A percentile compares a stretch with the other conserved stretches of the same genome.
These are phyloP conservation scores for Puccinia polysora DNA, from an alignment of 1,284 basidiomycete genomes.

Conservation along the genomic window DNA sequence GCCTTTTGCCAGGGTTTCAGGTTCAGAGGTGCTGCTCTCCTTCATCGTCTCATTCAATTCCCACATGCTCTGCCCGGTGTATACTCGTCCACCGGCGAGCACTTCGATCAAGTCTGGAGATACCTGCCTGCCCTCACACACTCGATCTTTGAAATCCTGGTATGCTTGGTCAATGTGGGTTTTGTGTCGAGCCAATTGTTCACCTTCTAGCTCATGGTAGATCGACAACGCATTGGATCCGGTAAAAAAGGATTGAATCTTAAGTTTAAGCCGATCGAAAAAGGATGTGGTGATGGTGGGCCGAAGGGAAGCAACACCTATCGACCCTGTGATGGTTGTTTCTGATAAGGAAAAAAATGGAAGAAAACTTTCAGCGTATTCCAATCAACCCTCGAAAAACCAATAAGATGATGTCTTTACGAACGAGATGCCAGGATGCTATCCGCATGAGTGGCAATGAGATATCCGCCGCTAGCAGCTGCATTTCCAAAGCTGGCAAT, in stretches of 20 bases:
- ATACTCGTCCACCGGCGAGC: conserved; percentile 55
- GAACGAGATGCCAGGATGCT: conserved; percentile 50
- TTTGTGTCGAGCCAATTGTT: conserved; percentile 51
- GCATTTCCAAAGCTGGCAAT: conserved; percentile 55
- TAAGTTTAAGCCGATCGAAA: conserved; percentile 54
- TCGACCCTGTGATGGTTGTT: conserved; percentile 55
- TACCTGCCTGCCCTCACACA: conserved; percentile 53
- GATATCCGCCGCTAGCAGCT: conserved; percentile 54
- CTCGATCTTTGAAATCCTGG: conserved; percentile 50
- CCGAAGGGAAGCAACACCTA: conserved; percentile 54
- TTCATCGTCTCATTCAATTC: conserved; percentile 48
- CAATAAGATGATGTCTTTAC: conserved; percentile 39
- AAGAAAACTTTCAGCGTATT: not conserved
- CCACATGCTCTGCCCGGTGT: conserved; percentile 54
- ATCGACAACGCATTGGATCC: conserved; percentile 52
- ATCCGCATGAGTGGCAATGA: conserved; percentile 51
- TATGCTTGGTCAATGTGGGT: conserved; percentile 54
- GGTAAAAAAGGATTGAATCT: conserved; percentile 54
- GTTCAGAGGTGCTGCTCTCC: not conserved
- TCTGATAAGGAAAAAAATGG: conserved; percentile 46
- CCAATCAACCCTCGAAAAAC: conserved; percentile 47
- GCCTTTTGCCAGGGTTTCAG: not conserved
- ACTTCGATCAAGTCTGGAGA: conserved; percentile 52
- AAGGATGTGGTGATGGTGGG: conserved; percentile 54
- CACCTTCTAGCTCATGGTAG: conserved; percentile 51